Evolutionary conservation across 225 moss, liverwort and hornwort species (phyloP).

Genomic region (Marchantia paleacea): DNA sequence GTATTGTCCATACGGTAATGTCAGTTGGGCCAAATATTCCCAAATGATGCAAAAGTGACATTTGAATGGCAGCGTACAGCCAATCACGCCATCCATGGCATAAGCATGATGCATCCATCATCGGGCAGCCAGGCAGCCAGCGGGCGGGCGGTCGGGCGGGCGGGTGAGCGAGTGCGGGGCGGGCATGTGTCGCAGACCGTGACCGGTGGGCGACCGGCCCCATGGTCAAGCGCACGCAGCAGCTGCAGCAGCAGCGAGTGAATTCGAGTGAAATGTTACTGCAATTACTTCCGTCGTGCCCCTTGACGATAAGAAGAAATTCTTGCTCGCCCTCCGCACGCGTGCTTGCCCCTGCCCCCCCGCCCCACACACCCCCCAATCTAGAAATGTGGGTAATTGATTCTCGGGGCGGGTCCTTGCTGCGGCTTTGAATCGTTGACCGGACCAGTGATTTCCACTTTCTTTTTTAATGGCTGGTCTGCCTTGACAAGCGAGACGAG

Average conservation of each 20-base stretch:
- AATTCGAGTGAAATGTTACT: not conserved
- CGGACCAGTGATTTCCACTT: not conserved
- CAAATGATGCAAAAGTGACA: not conserved
- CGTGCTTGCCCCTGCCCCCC: too few relatives aligned
- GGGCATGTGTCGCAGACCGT: too few relatives aligned
- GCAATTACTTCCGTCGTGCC: not conserved
- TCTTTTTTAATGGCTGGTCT: too few relatives aligned
- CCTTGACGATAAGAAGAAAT: not conserved
- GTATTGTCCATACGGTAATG: not conserved
- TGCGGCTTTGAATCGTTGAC: not conserved
- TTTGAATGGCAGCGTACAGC: constrained; percentile 9
- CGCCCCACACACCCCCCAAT: too few relatives aligned
- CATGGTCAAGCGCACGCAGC: not conserved
- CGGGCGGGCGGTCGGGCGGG: too few relatives aligned
- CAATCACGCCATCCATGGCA: constrained; percentile 5
- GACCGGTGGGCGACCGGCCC: too few relatives aligned
- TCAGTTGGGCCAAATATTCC: constrained; percentile 2
- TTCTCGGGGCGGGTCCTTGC: not conserved
- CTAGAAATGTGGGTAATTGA: not conserved
- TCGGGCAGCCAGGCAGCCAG: too few relatives aligned
- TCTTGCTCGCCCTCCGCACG: not conserved
- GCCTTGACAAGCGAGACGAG: too few relatives aligned
- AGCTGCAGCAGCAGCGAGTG: not conserved
- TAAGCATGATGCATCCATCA: too few relatives aligned
- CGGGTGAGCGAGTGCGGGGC: too few relatives aligned